Evolutionary conservation across 1,284 basidiomycete genomes (phyloP).

Genomic region (Leccinum solheimii): DNA sequence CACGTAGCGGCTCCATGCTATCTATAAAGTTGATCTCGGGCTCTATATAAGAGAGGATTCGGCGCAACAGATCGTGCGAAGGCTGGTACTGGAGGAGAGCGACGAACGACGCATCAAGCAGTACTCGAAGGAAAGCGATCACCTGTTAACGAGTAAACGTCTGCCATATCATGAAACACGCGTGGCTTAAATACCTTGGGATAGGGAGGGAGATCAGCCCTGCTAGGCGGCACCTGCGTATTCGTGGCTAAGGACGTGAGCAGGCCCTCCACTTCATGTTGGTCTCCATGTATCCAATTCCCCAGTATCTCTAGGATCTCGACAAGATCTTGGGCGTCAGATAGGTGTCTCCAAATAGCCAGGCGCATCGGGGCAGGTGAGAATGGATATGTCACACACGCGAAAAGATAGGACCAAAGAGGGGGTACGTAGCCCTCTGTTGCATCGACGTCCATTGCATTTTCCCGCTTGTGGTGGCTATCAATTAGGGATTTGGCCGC

Average conservation of each 20-base stretch:
- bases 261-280: constrained; percentile 43
- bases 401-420: constrained; percentile 50
- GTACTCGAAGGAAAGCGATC: constrained; percentile 56
- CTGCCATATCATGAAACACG: neutral
- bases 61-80: constrained; percentile 51
- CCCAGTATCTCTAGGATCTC: constrained; percentile 52
- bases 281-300: constrained; percentile 50
- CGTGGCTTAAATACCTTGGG: constrained; percentile 42
- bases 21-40: constrained; percentile 53
- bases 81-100: constrained; percentile 59
- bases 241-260: constrained; percentile 39
- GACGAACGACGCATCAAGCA: constrained; percentile 70
- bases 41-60: constrained; percentile 50
- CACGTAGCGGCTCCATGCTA: constrained; percentile 53
- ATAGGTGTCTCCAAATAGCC: constrained; percentile 55
- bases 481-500: constrained; percentile 47
- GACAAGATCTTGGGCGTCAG: constrained; percentile 54
- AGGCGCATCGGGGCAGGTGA: constrained; percentile 52
- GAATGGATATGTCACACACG: constrained; percentile 53
- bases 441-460: constrained; percentile 60
- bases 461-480: constrained; percentile 33
- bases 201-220: constrained; percentile 45
- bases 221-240: constrained; percentile 9
- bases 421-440: constrained; percentile 39
- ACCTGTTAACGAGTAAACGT: constrained; percentile 40